Base-by-base conservation (phyloP, 2,329 filamentous ascomycete species). In the Alternaria burnsii region DNA sequence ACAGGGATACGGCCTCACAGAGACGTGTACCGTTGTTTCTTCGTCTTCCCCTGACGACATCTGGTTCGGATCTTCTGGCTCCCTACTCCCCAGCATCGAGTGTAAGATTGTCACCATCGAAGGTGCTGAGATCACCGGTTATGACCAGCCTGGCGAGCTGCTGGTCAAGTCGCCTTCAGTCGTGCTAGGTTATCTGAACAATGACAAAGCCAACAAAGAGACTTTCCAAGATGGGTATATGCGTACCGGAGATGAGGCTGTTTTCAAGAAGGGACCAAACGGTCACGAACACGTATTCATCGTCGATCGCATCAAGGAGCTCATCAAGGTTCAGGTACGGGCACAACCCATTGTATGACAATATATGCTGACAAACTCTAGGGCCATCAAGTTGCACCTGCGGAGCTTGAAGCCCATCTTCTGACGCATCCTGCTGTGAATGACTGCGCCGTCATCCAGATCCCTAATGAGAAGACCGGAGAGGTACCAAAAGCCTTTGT, bases 201-300 rank as follows among this genome's bases (percentile, higher is more conserved):
- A 97, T 72, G 88, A 91, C 44, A 89, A 91, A 71, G 93, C 94
- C 3, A 96, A 89, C 20, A 83, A 86, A 52, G 92, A 96, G 75
- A 95, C 93, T 0, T 97, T 93, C 71, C 83, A 88, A 1, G 89
- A 93, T 61, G 81, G 82, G 1, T 95, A 92, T 87, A 88, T 97
- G 84, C 87, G 86, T 41, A 97, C 94, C 0, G 94, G 94, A 6
- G 94, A 97, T 70, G 92, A 96, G 75, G 92, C 90, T 0, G 55
- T 65, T 1, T 11, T 65, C 11, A 84, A 85, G 3, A 85, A 86
- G 87, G 8, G 84, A 87, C 0, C 70, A 4, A 59, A 81, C 56
- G 92, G 92, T 3, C 82, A 89, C 65, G 92, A 97, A 77, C 94
- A 97, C 72, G 76, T 97, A 50, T 90, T 93, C 74, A 90, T 97